Evolutionary conservation across 345 rosid species (phyloP), one percentile per base, ranked within the genome.

Genomic region (Moringa oleifera): DNA sequence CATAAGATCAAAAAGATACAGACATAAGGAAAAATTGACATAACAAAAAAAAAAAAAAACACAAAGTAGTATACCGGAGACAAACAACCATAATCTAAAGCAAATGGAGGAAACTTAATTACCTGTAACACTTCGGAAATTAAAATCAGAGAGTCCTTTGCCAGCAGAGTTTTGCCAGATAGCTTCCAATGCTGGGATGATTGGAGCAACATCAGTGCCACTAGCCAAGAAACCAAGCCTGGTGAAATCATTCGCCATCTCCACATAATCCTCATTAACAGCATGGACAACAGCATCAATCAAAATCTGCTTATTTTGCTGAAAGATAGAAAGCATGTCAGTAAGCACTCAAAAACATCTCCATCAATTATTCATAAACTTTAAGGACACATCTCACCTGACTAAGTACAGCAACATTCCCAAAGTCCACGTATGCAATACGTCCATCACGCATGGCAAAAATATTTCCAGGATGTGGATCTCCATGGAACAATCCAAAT

Each of bases 201-300:
- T 84, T 63, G 98, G 97, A 78, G 98, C 66, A 61, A 93, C 98
- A 69, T 93, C 91, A 21, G 98, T 93, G 23, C 80, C 98, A n/a
- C 74, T 81, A 67, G 97, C 90, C 84, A 93, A 80, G 87, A 93
- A 93, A 66, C 98, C 98, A 67, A 93, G 98, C 70, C 97, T 90
- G 60, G 98, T 93, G 80, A 93, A 93, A 81, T 93, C 98, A 78
- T 93, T 93, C 67, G 98, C 98, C 98, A 90, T 93, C 84, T 93
- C 98, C 60, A 18, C 87, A 65, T 90, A 93, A 80, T 93, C 98
- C 79, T 90, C 98, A 68, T 90, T 93, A 50, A 93, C 97, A 79
- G 98, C 98, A 78, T 90, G 98, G 53, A 93, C 97, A 37, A 90
- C 96, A 73, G 98, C 98, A 80, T 93, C 98, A 41, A 93, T 93